Evolutionary conservation across 768 basidiomycete species (phyloP).

Genomic region (Tremella mesenterica): DNA sequence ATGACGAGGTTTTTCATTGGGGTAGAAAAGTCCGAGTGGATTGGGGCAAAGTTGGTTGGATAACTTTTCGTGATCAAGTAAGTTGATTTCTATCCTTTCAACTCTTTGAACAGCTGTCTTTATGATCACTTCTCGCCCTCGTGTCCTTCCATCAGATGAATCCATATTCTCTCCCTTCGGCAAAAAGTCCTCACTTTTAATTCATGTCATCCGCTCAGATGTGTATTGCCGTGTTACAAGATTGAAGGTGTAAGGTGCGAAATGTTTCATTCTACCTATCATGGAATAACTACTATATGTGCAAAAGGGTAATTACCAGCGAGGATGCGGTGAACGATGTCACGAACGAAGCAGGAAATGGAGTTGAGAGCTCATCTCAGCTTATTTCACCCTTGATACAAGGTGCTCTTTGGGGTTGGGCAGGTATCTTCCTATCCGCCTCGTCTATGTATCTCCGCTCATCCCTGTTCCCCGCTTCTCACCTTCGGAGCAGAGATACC

Average conservation of each 20-base stretch:
- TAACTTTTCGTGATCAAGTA: constrained; percentile 42
- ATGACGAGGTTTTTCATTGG: constrained; percentile 42
- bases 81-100: too few species aligned
- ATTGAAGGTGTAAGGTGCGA: background rate
- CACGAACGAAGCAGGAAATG: too few species aligned
- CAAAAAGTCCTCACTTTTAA: too few species aligned
- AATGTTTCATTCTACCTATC: background rate
- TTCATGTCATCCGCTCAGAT: too few species aligned
- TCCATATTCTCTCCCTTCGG: too few species aligned
- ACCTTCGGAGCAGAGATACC: constrained; percentile 19
- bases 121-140: background rate
- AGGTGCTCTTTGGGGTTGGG: constrained; percentile 42
- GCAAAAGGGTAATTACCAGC: too few species aligned
- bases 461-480: constrained; percentile 33
- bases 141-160: too few species aligned
- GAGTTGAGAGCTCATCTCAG: too few species aligned
- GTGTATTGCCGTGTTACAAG: too few species aligned
- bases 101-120: background rate
- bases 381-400: constrained; percentile 40
- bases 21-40: constrained; percentile 39
- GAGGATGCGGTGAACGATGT: too few species aligned
- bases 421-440: constrained; percentile 28
- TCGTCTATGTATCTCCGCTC: constrained; percentile 18
- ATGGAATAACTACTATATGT: too few species aligned
- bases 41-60: constrained; percentile 35